Evolutionary conservation across 306 rosid species (phyloP).

Genomic region (Biancaea sappan): DNA sequence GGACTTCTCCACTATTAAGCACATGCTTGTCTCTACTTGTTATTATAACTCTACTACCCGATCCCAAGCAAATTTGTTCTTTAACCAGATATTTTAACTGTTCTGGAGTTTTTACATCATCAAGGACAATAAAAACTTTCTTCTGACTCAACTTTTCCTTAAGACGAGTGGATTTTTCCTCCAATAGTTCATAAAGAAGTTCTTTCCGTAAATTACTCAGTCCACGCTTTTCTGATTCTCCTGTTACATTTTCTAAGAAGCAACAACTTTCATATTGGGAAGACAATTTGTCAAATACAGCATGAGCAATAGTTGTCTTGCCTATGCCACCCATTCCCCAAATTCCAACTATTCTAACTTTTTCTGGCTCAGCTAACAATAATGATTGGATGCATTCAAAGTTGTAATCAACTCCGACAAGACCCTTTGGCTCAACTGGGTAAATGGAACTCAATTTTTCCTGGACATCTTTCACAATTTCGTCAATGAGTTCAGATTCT

Average conservation of each 20-base stretch:
- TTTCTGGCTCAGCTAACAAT: neutral
- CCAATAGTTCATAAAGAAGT: conserved; percentile 12
- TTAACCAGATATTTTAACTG: neutral
- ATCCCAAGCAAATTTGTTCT: neutral
- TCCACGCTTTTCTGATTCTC: neutral
- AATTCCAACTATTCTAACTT: conserved; percentile 29
- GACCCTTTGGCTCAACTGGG: neutral
- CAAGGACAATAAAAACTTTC: conserved; percentile 28
- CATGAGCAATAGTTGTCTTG: conserved; percentile 31
- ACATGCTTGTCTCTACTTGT: conserved; percentile 26
- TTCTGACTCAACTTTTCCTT: neutral
- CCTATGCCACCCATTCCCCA: conserved; percentile 42
- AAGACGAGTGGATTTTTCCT: neutral
- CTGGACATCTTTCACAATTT: neutral
- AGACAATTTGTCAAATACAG: conserved; percentile 4
- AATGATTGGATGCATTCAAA: neutral
- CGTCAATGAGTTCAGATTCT: conserved; percentile 6
- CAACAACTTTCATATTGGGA: neutral
- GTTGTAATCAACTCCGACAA: neutral
- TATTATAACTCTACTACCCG: conserved; percentile 26
- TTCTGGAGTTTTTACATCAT: neutral
- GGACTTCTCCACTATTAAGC: neutral
- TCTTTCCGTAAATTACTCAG: neutral
- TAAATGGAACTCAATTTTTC: neutral
- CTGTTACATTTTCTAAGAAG: conserved; percentile 24